A percentile compares a stretch with the other conserved stretches of the same genome.
phyloP scores from a whole-genome alignment of 2,329 filamentous ascomycete species.

The Nothophoma quercina region DNA sequence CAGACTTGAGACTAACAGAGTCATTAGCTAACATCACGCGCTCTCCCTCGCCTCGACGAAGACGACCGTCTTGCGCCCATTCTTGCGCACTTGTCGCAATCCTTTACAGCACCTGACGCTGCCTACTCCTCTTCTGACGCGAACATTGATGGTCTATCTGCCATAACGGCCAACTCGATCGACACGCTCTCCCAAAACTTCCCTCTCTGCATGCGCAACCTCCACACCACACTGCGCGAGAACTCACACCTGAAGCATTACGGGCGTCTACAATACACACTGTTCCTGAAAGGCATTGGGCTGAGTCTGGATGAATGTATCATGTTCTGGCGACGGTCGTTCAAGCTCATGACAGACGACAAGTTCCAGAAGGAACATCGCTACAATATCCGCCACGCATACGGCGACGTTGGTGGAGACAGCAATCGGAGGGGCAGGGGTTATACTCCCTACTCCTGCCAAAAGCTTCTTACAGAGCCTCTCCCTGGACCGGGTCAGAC shows the following conservation, averaged over 20 bases:
- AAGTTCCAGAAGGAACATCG: slow-evolving; percentile 97
- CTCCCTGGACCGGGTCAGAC: slow-evolving; percentile 85
- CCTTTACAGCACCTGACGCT: slow-evolving; percentile 90
- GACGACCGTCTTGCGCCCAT: slow-evolving; percentile 87
- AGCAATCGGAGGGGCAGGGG: slow-evolving; percentile 84
- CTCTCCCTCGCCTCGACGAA: slow-evolving; percentile 90
- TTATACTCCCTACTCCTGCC: slow-evolving; percentile 91
- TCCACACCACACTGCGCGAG: slow-evolving; percentile 84
- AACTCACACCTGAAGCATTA: slow-evolving; percentile 93
- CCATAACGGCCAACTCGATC: slow-evolving; percentile 66
- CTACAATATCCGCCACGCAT: slow-evolving; percentile 94
- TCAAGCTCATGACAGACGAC: slow-evolving; percentile 89
- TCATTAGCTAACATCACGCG: slow-evolving; percentile 80
- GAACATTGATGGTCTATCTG: slow-evolving; percentile 79
- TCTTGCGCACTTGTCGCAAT: slow-evolving; percentile 85
- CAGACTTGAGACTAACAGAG: slow-evolving; percentile 16
- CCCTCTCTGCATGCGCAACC: slow-evolving; percentile 91
- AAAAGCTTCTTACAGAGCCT: slow-evolving; percentile 91
- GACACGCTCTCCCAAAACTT: slow-evolving; percentile 81
- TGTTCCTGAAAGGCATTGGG: slow-evolving; percentile 96
- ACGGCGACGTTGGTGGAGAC: slow-evolving; percentile 95
- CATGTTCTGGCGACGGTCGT: slow-evolving; percentile 86
- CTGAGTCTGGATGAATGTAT: slow-evolving; percentile 90
- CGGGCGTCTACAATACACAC: slow-evolving; percentile 89
- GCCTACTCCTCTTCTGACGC: slow-evolving; percentile 74